Conservation (phyloP, 2,329 filamentous ascomycete species). For the Annulohypoxylon truncatum region DNA sequence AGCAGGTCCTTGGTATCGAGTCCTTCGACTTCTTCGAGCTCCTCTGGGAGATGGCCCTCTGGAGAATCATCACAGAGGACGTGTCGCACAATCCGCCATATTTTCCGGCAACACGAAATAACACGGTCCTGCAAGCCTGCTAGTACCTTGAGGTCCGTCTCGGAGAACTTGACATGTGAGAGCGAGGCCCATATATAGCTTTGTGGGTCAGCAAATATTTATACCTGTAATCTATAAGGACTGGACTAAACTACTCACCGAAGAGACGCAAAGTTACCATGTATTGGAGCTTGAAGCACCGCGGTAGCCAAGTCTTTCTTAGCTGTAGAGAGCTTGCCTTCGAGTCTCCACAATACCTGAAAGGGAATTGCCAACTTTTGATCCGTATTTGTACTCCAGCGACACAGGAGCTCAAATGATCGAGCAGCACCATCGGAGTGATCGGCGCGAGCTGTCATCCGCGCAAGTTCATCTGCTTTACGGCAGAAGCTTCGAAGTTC, state of each 20-base stretch:
- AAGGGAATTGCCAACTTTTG: constrained; percentile 64
- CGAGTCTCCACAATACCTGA: constrained; percentile 69
- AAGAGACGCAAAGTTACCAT: constrained; percentile 76
- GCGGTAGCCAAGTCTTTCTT: constrained; percentile 74
- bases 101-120: constrained; percentile 69
- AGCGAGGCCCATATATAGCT: constrained; percentile 67
- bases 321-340: constrained; percentile 72
- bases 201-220: constrained; percentile 22
- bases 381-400: constrained; percentile 60
- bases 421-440: constrained; percentile 92
- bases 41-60: constrained; percentile 84
- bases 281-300: constrained; percentile 73
- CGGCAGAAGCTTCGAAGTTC: constrained; percentile 61
- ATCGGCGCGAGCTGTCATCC: constrained; percentile 83
- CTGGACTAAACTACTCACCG: constrained; percentile 57
- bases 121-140: constrained; percentile 65
- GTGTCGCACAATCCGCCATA: constrained; percentile 81
- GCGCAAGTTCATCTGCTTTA: constrained; percentile 68
- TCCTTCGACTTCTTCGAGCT: constrained; percentile 76
- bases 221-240: not conserved
- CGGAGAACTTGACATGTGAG: constrained; percentile 55
- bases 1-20: constrained; percentile 88
- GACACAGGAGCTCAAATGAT: constrained; percentile 76
- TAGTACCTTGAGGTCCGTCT: constrained; percentile 53
- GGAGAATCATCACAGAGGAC: constrained; percentile 94